Conservation (phyloP, 805 yeast species). For the Lipomyces japonicus region DNA sequence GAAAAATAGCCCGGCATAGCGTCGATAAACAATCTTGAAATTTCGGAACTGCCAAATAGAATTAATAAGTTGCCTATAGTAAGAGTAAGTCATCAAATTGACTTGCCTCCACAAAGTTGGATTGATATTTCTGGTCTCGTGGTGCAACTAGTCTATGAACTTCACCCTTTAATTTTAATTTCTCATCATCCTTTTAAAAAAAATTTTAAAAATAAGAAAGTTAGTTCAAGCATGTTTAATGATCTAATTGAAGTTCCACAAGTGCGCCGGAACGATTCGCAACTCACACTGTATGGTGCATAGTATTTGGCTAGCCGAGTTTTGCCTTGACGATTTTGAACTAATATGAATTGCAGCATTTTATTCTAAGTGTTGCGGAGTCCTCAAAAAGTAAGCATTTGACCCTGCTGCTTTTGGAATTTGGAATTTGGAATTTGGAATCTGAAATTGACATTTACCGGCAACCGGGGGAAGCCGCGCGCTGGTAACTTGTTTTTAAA, state of each 20-base stretch:
- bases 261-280: too few species aligned
- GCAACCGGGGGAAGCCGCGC: too few species aligned
- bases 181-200: constrained; percentile 47
- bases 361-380: neutral
- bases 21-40: constrained; percentile 69
- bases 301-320: constrained; percentile 84
- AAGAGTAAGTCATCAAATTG: constrained; percentile 25
- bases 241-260: too few species aligned
- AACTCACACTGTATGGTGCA: constrained; percentile 42
- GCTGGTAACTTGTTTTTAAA: too few species aligned
- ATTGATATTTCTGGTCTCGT: constrained; percentile 78
- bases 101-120: constrained; percentile 64
- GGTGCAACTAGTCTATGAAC: constrained; percentile 76
- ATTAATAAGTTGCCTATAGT: constrained; percentile 14
- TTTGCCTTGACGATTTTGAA: constrained; percentile 92
- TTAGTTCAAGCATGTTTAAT: neutral
- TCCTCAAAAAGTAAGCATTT: too few species aligned
- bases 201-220: neutral
- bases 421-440: too few species aligned
- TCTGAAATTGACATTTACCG: too few species aligned
- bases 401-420: too few species aligned
- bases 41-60: constrained; percentile 45
- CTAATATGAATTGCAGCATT: constrained; percentile 65
- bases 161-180: constrained; percentile 50
- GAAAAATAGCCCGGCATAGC: constrained; percentile 90